Evolutionary conservation across 1,284 basidiomycete genomes (phyloP).

Genomic region (Boletellus dicymbophilus): DNA sequence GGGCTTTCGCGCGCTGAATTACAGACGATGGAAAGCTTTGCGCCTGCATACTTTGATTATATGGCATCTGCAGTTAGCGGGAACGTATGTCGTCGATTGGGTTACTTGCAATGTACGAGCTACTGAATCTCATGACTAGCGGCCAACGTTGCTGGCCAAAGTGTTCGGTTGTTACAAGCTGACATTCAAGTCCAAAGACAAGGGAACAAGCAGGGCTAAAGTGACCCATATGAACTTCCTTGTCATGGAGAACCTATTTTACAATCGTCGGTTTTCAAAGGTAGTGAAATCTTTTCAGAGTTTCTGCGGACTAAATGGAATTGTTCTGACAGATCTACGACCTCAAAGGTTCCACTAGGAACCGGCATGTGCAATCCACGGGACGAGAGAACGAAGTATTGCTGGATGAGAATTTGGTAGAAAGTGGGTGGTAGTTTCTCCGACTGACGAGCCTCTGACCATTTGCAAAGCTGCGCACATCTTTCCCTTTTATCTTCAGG

Average conservation of each 20-base stretch:
- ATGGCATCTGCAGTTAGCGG: slow-evolving; percentile 86
- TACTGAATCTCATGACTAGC: slow-evolving; percentile 44
- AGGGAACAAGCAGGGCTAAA: slow-evolving; percentile 64
- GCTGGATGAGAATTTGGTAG: slow-evolving; percentile 90
- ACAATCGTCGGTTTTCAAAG: slow-evolving; percentile 86
- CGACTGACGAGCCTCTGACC: slow-evolving; percentile 9
- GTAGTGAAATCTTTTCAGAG: slow-evolving; percentile 37
- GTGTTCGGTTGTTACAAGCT: slow-evolving; percentile 98
- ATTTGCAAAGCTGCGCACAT: slow-evolving; percentile 57
- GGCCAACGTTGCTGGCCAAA: slow-evolving; percentile 94
- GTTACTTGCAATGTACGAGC: neutral
- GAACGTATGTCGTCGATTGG: slow-evolving; percentile 52
- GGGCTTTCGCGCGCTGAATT: slow-evolving; percentile 92
- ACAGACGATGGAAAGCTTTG: slow-evolving; percentile 96
- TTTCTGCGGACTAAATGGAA: slow-evolving; percentile 1
- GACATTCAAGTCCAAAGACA: slow-evolving; percentile 80
- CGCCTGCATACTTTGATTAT: slow-evolving; percentile 97
- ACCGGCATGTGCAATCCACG: slow-evolving; percentile 89
- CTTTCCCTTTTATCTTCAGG: slow-evolving; percentile 91
- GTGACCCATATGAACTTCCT: slow-evolving; percentile 92
- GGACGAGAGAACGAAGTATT: slow-evolving; percentile 93
- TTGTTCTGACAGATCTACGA: slow-evolving; percentile 77
- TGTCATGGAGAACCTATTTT: slow-evolving; percentile 98
- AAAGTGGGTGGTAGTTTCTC: slow-evolving; percentile 50
- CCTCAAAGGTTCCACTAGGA: slow-evolving; percentile 91